A percentile compares a stretch with the other conserved stretches of the same genome.
These are phyloP conservation scores for Entophlyctis helioformis DNA, from an alignment of 192 early-diverging fungal genomes.

Conservation along the genomic window DNA sequence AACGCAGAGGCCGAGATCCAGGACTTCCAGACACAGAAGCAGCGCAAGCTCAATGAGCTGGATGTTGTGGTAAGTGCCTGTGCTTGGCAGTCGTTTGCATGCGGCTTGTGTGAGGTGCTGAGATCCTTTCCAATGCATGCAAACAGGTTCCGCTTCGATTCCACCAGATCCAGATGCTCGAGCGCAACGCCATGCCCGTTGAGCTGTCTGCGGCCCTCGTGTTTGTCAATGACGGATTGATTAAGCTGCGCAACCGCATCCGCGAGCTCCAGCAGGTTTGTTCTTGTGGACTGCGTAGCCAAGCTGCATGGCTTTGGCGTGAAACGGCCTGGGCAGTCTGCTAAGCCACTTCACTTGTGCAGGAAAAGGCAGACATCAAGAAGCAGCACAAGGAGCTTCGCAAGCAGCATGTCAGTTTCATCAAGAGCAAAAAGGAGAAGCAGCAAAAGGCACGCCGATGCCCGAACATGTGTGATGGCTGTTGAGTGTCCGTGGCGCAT, in stretches of 20 bases:
- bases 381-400: constrained; percentile 48
- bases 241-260: constrained; percentile 33
- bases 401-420: constrained; percentile 42
- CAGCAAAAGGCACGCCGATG: constrained; percentile 21
- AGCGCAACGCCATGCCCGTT: constrained; percentile 25
- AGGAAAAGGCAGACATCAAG: constrained; percentile 51
- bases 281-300: too few relatives aligned
- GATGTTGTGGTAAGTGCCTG: constrained; percentile 33
- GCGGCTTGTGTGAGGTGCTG: too few relatives aligned
- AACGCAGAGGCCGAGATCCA: constrained; percentile 47
- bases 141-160: constrained; percentile 29
- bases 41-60: constrained; percentile 50
- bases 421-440: constrained; percentile 47
- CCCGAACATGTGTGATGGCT: constrained; percentile 1
- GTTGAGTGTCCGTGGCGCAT: neutral
- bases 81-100: neutral
- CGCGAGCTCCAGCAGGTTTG: constrained; percentile 43
- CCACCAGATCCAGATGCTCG: constrained; percentile 44
- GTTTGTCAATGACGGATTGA: constrained; percentile 38
- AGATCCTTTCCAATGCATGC: neutral
- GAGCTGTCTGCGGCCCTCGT: constrained; percentile 36
- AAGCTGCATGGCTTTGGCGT: too few relatives aligned
- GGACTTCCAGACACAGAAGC: constrained; percentile 57
- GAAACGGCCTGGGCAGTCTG: too few relatives aligned
- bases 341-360: too few relatives aligned